Base-by-base conservation (phyloP, 257 asterid species). In the Knoxia roxburghii region DNA sequence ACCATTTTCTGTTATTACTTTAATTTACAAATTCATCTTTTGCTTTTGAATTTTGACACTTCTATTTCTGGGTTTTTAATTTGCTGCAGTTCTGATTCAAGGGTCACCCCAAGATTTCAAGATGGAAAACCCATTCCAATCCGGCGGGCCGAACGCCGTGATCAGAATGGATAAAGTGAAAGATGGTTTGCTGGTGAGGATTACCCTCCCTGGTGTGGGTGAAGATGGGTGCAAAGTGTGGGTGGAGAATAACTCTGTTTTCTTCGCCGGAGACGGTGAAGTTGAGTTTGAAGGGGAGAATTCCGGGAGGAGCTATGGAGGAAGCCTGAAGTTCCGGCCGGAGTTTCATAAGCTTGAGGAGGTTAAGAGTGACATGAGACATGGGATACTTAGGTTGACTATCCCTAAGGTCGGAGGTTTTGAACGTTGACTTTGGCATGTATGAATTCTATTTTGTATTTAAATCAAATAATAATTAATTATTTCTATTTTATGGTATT, bases 121-220 rank as follows among this genome's bases (percentile, higher is more conserved):
- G 70, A 65, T 71, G 72, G 83, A 71, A 68, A 76, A 79, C 29
- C 83, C 83, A 7, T 75, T 79, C 57, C 83, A 79, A 49, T 43
- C 56, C 14, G 61, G 26, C 3, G 80, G 83, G 30, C 72, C 80
- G 1, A 49, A 70, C 29, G 74, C 64, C 21, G 71, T 73, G 71
- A 58, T 79, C 14, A 78, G 69, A 37, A 77, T 68, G 18, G 71
- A 71, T 30, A 37, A 30, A 24, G 49, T 46, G 40, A 64, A 69
- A 29, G 71, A 57, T 5, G 77, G 77, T 14, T 45, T 73, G 15
- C 71, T 75, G 5, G 67, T 78, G 30, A 66, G 80, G 20, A 54
- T 75, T 35, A 56, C 73, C 39, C 60, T 75, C 69, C 80, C 76
- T 4, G 76, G 80, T 6, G 72, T 75, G 6, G 60, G 67, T 13